These are phyloP conservation scores for Chaetomiaceae sp. DNA, from an alignment of 2,329 filamentous ascomycete genomes.

Conservation along the genomic window DNA sequence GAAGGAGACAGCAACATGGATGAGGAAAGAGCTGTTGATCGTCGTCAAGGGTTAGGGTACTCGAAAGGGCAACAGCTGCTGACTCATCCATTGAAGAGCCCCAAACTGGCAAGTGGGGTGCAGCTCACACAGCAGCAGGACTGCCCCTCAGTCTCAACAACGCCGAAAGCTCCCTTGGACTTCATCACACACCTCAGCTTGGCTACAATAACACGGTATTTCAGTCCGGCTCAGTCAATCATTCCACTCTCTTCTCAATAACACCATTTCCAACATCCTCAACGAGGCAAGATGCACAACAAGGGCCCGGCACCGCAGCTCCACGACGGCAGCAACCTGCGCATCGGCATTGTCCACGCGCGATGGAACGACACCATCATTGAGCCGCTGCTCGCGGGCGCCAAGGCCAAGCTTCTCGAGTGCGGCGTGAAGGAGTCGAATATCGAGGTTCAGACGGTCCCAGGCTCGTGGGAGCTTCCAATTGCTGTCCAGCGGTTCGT, in stretches of 20 bases:
- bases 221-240: too few species aligned
- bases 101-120: too few species aligned
- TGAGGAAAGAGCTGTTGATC: slow-evolving; percentile 2
- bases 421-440: slow-evolving; percentile 83
- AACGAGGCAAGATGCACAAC: slow-evolving; percentile 46
- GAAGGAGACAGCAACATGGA: not conserved
- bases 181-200: too few species aligned
- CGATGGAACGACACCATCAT: slow-evolving; percentile 93
- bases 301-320: slow-evolving; percentile 55
- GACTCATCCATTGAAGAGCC: not conserved
- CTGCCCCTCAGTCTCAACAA: too few species aligned
- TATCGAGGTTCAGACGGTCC: slow-evolving; percentile 84
- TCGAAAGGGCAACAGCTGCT: not conserved
- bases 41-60: not conserved
- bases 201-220: too few species aligned
- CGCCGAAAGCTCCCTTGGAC: too few species aligned
- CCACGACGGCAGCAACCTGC: slow-evolving; percentile 67
- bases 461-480: slow-evolving; percentile 91
- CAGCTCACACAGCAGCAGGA: too few species aligned
- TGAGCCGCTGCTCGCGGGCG: slow-evolving; percentile 74
- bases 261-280: slow-evolving; percentile 18
- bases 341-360: slow-evolving; percentile 92
- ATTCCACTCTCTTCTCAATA: not conserved
- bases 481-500: slow-evolving; percentile 78
- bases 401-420: slow-evolving; percentile 69